Conservation (phyloP, 805 yeast genomes). For the Yarrowia porcina region DNA sequence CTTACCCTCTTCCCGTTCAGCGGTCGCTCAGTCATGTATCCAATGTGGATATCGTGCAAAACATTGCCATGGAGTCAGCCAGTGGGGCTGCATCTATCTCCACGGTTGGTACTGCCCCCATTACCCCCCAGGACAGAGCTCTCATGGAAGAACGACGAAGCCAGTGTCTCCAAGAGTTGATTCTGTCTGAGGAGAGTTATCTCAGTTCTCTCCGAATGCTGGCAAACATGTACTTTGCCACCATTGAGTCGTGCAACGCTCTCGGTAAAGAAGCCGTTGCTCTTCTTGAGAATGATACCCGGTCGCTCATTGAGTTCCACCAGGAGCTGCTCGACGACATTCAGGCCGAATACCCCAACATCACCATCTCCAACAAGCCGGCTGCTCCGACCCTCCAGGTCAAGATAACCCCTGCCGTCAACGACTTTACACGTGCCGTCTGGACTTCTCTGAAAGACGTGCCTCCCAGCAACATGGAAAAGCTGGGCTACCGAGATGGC, state of each 20-base stretch:
- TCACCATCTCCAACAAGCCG: constrained; percentile 8
- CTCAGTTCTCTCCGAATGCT: not conserved
- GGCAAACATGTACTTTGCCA: constrained; percentile 23
- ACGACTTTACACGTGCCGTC: not conserved
- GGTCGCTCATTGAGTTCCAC: constrained; percentile 17
- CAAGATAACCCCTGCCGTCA: not conserved
- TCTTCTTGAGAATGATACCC: constrained; percentile 6
- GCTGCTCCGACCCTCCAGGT: constrained; percentile 1
- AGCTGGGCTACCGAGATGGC: not conserved
- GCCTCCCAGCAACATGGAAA: not conserved
- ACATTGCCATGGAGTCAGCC: constrained; percentile 2
- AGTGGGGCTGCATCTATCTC: constrained; percentile 10
- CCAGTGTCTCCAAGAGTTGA: constrained; percentile 20
- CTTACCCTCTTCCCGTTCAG: not conserved
- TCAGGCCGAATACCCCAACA: constrained; percentile 10
- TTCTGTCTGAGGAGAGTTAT: constrained; percentile 12
- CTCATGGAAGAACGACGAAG: constrained; percentile 21
- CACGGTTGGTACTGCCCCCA: not conserved
- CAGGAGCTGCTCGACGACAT: constrained; percentile 19
- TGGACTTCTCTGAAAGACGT: constrained; percentile 21
- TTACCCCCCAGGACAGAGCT: constrained; percentile 1
- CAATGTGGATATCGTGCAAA: constrained; percentile 7
- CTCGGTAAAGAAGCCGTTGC: not conserved
- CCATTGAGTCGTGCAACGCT: constrained; percentile 6
- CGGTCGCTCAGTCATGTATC: constrained; percentile 14